phyloP scores from a whole-genome alignment of 75 land plant genomes.

The Pinus albicaulis region DNA sequence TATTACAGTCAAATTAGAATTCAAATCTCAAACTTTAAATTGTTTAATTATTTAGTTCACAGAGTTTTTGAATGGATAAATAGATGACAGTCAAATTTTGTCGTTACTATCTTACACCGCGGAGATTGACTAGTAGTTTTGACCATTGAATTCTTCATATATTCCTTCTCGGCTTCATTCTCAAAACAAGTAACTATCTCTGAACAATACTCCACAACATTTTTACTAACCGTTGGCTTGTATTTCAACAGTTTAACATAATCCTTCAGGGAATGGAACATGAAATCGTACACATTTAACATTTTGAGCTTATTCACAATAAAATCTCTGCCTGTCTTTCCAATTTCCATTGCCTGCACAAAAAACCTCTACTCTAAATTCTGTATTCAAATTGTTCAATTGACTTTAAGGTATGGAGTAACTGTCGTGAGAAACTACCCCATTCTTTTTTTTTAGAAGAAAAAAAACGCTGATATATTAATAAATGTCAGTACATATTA shows the following conservation, averaged over 20 bases:
- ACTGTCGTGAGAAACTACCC: no score
- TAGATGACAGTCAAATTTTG: no score
- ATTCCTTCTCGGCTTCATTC: not conserved
- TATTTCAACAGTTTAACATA: slow-evolving; percentile 30
- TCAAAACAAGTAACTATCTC: slow-evolving; percentile 15
- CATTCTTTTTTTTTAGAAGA: no score
- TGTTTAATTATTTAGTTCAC: no score
- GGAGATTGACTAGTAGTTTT: not conserved
- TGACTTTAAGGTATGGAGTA: not conserved
- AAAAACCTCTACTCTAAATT: not conserved
- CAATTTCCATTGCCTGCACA: slow-evolving; percentile 24
- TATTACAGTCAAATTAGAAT: no score
- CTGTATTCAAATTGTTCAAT: not conserved
- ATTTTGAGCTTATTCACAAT: slow-evolving; percentile 19
- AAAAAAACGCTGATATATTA: no score
- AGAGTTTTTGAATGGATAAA: no score
- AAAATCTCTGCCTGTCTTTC: slow-evolving; percentile 23
- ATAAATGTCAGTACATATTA: no score
- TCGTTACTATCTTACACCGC: no score
- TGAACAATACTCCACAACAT: slow-evolving; percentile 5
- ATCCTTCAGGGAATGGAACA: slow-evolving; percentile 29
- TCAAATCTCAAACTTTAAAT: no score
- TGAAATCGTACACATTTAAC: slow-evolving; percentile 40
- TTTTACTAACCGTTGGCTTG: slow-evolving; percentile 16
- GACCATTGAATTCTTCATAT: slow-evolving; percentile 17